Evolutionary conservation across 1,284 basidiomycete genomes (phyloP).

Genomic region (Pseudozyma tsukubaensis): DNA sequence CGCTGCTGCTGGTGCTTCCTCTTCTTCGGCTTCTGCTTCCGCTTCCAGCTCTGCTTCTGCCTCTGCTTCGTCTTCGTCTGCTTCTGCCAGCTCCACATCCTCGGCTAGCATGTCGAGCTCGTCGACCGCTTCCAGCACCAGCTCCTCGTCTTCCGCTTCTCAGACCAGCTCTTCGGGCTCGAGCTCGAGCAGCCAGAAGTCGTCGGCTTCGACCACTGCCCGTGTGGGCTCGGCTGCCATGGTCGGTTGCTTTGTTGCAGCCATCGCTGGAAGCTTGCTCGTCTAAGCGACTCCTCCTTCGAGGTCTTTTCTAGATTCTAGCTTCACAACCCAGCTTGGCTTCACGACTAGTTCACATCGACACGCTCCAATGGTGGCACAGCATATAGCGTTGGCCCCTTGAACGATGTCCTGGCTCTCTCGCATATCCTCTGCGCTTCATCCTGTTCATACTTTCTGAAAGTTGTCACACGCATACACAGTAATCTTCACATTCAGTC

Average conservation of each 20-base stretch:
- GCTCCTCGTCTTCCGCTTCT: constrained; percentile 14
- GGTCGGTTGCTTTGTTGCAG: constrained; percentile 38
- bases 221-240: constrained; percentile 35
- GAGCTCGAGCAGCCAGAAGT: constrained; percentile 22
- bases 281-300: constrained; percentile 5
- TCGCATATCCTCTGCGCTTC: no score
- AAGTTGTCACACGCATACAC: no score
- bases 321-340: neutral
- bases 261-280: constrained; percentile 30
- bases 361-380: neutral
- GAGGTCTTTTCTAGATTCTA: neutral
- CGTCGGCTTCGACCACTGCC: constrained; percentile 21
- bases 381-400: no score
- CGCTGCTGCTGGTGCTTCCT: constrained; percentile 9
- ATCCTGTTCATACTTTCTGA: no score
- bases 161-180: constrained; percentile 22
- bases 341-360: neutral
- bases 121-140: constrained; percentile 12
- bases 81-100: neutral
- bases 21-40: constrained; percentile 19
- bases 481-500: no score
- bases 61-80: constrained; percentile 5
- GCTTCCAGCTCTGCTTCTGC: constrained; percentile 15
- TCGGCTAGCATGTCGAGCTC: constrained; percentile 8
- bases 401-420: no score